Evolutionary conservation across 768 basidiomycete species (phyloP), one percentile per base, ranked within the genome.

Genomic region (Leccinum truebloodii): DNA sequence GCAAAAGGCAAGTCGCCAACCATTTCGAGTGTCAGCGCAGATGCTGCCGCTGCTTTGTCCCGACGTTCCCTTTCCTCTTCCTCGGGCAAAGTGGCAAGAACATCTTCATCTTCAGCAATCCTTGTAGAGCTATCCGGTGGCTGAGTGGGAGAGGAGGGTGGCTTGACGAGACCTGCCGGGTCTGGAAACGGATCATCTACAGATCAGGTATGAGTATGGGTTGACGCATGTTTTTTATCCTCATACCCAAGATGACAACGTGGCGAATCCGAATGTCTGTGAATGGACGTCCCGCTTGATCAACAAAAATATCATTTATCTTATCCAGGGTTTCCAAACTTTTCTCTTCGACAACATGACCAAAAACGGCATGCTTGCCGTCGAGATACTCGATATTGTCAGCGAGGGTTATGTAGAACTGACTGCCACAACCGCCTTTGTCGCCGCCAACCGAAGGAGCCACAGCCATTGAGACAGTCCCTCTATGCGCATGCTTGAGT

Each of bases 1-100:
- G 97, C 97, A 71, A 99, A 98, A 1, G 97, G 97, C 56, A 98
- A 79, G 75, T 99, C 97, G 34, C 97, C 97, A 59, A 99, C 96
- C 97, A 99, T 99, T 75, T 99, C 97, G 54, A 99, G 84, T 4
- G 97, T 98, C 41, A 99, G 79, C 1, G 97, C 97, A 50, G 95
- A 94, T 0, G 96, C 94, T 1, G 86, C 86, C 0, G 97, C 96
- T 0, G 95, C 94, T 55, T 90, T 89, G 75, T 89, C 85, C n/a
- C 95, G 86, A 24, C 90, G 85, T 48, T 86, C 79, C 2, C 80
- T 83, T 65, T 95, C 96, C 61, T 95, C 91, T 62, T 94, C 94
- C 64, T 93, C 92, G 1, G 93, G 90, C 12, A 94, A 73, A 32
- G 89, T 87, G 28, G 86, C 85, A 12, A 94, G 78, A 0, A 92